Conservation (phyloP, 305 asterid species). For the Fraxinus xanthoxyloides region DNA sequence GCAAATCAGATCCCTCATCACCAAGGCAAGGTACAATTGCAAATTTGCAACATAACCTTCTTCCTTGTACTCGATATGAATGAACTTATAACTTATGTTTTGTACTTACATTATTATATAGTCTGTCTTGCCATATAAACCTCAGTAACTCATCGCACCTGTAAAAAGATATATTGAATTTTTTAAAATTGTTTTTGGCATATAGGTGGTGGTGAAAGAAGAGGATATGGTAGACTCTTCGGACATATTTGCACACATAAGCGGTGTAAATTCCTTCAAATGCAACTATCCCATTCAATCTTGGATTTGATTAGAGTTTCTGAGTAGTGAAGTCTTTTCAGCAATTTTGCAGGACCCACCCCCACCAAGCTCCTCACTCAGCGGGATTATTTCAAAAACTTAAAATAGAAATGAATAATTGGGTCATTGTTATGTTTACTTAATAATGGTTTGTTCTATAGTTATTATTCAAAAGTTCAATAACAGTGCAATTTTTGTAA, state of each 20-base stretch:
- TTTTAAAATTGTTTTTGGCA: neutral
- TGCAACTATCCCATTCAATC: conserved; percentile 66
- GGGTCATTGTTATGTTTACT: neutral
- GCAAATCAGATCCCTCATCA: conserved; percentile 24
- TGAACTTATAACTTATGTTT: neutral
- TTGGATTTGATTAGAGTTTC: conserved; percentile 43
- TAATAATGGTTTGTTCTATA: neutral
- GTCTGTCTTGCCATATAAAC: neutral
- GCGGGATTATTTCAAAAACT: neutral
- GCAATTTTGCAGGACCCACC: conserved; percentile 26
- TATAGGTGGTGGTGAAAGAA: conserved; percentile 46
- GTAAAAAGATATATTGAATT: neutral
- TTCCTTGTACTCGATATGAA: conserved; percentile 4
- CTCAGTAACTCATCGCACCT: neutral
- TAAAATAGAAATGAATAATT: neutral
- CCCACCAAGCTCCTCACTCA: neutral
- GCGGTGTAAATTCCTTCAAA: conserved; percentile 68
- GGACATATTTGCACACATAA: conserved; percentile 56
- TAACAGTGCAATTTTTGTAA: neutral
- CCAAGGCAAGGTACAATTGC: conserved; percentile 28
- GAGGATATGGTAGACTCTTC: conserved; percentile 49
- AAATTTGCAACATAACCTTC: neutral
- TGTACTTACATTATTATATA: neutral
- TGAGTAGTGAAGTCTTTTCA: neutral
- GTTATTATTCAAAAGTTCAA: neutral